Conservation (phyloP, 176 grass and related monocot species). For the Urochloa ruziziensis region DNA sequence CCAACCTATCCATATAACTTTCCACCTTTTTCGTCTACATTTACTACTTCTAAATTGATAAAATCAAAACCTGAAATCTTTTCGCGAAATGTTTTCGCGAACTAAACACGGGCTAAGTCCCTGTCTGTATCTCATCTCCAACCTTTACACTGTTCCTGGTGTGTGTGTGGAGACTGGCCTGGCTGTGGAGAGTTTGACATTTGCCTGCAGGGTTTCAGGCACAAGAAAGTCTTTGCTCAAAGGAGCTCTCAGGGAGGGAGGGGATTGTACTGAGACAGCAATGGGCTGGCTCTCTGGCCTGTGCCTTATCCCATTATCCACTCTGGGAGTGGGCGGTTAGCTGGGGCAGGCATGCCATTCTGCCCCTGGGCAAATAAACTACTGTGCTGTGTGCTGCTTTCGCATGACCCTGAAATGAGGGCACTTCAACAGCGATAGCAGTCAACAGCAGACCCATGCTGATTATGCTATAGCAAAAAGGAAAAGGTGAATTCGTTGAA, state of each 20-base stretch:
- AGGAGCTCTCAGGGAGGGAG: not conserved
- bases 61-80: no score
- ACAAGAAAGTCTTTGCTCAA: not conserved
- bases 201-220: not conserved
- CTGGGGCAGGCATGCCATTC: conserved; percentile 2
- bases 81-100: no score
- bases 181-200: conserved; percentile 8
- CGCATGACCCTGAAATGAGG: not conserved
- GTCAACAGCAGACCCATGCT: not conserved
- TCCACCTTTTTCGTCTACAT: no score
- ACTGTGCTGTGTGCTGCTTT: not conserved
- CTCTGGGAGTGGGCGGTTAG: conserved; percentile 11
- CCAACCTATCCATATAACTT: no score
- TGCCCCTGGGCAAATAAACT: not conserved
- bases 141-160: not conserved
- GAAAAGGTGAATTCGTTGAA: not conserved
- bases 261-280: not conserved
- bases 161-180: not conserved
- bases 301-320: conserved; percentile 37
- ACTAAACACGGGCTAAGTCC: no score
- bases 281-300: not conserved
- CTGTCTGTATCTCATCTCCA: not conserved
- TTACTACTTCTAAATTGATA: no score
- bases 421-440: not conserved
- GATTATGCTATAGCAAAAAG: not conserved